These are phyloP conservation scores for Psilocybe subaeruginosa DNA, from an alignment of 768 basidiomycete species.

Conservation along the genomic window DNA sequence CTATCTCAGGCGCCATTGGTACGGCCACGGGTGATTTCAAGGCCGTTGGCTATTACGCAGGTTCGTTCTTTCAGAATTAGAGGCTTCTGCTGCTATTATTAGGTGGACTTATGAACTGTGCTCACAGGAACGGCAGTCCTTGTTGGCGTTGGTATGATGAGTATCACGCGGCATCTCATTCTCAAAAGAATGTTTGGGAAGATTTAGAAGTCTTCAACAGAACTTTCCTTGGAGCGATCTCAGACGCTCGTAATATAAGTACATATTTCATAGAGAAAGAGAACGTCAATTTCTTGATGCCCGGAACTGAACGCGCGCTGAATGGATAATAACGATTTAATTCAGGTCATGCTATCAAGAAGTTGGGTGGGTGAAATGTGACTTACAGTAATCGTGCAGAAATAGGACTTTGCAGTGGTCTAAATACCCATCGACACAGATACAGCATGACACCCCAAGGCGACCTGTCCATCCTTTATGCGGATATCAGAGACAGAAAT, in stretches of 20 bases:
- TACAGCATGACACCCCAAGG: not conserved
- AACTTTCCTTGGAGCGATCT: not conserved
- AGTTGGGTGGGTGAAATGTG: too few species aligned
- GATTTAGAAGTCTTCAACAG: constrained; percentile 14
- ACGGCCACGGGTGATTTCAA: constrained; percentile 53
- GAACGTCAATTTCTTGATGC: too few species aligned
- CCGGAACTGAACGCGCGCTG: too few species aligned
- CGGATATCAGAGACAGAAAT: not conserved
- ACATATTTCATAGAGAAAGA: not conserved
- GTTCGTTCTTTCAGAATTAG: constrained; percentile 24
- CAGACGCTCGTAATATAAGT: not conserved
- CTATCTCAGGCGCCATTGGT: constrained; percentile 74
- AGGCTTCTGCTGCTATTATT: not conserved
- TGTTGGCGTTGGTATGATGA: constrained; percentile 29
- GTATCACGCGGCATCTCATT: constrained; percentile 26
- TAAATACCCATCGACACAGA: not conserved
- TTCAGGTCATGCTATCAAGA: too few species aligned
- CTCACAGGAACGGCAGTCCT: constrained; percentile 25
- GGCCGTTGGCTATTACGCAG: constrained; percentile 59
- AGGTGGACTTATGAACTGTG: not conserved
- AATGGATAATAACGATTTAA: too few species aligned
- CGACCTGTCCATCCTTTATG: not conserved
- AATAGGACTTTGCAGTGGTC: not conserved
- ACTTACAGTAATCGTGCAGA: too few species aligned
- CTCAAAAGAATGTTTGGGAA: constrained; percentile 24